Evolutionary conservation across 257 asterid genomes (phyloP).

Genomic region (Przewalskia tangutica): DNA sequence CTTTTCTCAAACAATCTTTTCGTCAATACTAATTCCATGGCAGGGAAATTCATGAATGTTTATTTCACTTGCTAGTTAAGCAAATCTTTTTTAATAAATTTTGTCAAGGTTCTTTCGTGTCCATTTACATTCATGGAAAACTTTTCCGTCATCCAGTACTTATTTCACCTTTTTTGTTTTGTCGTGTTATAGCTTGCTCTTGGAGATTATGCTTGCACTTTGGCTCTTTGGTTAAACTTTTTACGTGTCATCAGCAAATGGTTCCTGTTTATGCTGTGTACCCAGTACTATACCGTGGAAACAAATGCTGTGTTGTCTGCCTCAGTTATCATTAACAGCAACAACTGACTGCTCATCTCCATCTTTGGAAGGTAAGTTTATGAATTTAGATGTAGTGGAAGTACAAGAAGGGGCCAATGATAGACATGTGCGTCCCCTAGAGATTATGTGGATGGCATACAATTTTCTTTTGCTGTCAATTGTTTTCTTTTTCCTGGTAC

Average conservation of each 20-base stretch:
- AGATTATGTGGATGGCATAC: neutral
- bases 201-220: conserved; percentile 5
- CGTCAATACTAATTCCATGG: neutral
- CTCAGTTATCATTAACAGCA: conserved; percentile 27
- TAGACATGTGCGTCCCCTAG: neutral
- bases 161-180: neutral
- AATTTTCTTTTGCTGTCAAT: neutral
- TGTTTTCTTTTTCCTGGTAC: too few species aligned
- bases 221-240: conserved; percentile 8
- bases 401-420: neutral
- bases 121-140: neutral
- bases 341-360: conserved; percentile 43
- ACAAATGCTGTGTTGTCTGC: conserved; percentile 49
- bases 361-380: conserved; percentile 48
- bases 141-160: neutral
- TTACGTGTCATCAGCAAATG: conserved; percentile 13
- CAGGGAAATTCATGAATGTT: neutral
- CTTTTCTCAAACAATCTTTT: neutral
- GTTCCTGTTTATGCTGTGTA: conserved; percentile 17
- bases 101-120: neutral
- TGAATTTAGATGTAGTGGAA: neutral
- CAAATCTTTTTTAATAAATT: neutral
- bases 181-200: neutral
- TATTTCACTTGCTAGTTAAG: neutral
- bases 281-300: conserved; percentile 15